phyloP scores from a whole-genome alignment of 495 filamentous ascomycete species.

The Neurospora sublineolata region DNA sequence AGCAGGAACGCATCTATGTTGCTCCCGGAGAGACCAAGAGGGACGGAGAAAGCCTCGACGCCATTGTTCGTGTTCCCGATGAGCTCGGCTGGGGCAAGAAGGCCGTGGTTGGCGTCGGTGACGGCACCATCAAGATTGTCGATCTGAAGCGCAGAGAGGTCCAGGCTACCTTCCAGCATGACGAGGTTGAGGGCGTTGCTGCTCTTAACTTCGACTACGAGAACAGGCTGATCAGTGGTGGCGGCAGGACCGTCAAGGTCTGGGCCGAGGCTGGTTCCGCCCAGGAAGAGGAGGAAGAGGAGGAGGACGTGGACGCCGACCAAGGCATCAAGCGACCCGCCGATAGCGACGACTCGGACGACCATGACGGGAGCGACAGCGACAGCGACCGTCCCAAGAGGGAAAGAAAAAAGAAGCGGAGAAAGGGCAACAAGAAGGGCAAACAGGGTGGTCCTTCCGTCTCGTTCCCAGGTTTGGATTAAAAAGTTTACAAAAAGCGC shows the following conservation, averaged over 20 bases:
- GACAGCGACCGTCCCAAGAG: conserved; percentile 35
- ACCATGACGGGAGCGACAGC: conserved; percentile 22
- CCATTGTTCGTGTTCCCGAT: conserved; percentile 53
- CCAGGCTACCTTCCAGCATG: conserved; percentile 47
- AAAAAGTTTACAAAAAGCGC: background rate
- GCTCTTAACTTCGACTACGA: conserved; percentile 70
- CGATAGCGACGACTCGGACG: conserved; percentile 29
- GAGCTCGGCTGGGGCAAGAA: conserved; percentile 54
- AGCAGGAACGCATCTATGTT: conserved; percentile 75
- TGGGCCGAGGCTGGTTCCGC: conserved; percentile 45
- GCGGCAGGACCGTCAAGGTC: conserved; percentile 72
- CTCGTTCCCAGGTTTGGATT: conserved; percentile 25
- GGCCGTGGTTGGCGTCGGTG: conserved; percentile 63
- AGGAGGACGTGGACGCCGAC: conserved; percentile 36
- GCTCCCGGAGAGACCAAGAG: conserved; percentile 47
- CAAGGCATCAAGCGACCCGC: conserved; percentile 32
- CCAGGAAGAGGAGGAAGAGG: conserved; percentile 31
- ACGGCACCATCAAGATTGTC: conserved; percentile 45
- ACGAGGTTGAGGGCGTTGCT: conserved; percentile 74
- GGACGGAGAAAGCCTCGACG: conserved; percentile 57
- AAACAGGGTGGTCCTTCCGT: conserved; percentile 2
- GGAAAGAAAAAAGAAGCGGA: conserved; percentile 32
- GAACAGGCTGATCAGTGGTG: conserved; percentile 76
- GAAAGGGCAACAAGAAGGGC: conserved; percentile 31
- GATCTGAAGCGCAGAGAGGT: conserved; percentile 33